phyloP scores from a whole-genome alignment of 2,329 filamentous ascomycete genomes.

The Acephala macrosclerotiorum region DNA sequence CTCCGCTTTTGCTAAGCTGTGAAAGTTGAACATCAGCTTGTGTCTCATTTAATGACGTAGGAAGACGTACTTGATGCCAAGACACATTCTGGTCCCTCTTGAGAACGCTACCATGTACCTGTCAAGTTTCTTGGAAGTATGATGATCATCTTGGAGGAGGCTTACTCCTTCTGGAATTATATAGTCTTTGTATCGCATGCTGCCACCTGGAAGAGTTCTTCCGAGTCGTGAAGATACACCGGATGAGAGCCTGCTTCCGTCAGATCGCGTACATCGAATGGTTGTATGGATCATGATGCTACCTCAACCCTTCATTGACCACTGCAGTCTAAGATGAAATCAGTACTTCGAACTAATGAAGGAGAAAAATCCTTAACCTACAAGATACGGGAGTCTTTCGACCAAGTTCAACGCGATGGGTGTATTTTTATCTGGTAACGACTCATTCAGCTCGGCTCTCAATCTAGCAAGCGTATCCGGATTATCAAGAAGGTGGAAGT shows the following conservation, averaged over 20 bases:
- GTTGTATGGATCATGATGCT: too few species aligned
- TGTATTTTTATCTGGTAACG: background rate
- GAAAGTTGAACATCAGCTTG: background rate
- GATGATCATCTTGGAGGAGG: constrained; percentile 19
- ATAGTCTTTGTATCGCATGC: background rate
- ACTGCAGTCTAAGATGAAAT: background rate
- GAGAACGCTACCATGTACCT: constrained; percentile 45
- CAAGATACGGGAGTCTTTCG: background rate
- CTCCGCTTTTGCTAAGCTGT: constrained; percentile 5
- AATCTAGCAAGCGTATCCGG: background rate
- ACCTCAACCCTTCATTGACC: constrained; percentile 3
- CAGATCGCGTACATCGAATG: too few species aligned
- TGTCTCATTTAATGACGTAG: background rate
- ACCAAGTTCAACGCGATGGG: background rate
- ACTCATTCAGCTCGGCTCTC: background rate
- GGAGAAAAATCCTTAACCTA: too few species aligned
- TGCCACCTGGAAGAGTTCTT: background rate
- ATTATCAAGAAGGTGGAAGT: background rate
- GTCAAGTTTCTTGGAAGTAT: constrained; percentile 42
- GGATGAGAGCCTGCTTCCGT: background rate
- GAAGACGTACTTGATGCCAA: constrained; percentile 24
- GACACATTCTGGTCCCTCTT: constrained; percentile 26
- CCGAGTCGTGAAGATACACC: background rate
- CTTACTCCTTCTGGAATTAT: constrained; percentile 2
- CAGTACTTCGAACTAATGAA: too few species aligned